Evolutionary conservation across 1,139 yeast species (phyloP), one percentile per base, ranked within the genome.

Genomic region (Taiozyma sp.): DNA sequence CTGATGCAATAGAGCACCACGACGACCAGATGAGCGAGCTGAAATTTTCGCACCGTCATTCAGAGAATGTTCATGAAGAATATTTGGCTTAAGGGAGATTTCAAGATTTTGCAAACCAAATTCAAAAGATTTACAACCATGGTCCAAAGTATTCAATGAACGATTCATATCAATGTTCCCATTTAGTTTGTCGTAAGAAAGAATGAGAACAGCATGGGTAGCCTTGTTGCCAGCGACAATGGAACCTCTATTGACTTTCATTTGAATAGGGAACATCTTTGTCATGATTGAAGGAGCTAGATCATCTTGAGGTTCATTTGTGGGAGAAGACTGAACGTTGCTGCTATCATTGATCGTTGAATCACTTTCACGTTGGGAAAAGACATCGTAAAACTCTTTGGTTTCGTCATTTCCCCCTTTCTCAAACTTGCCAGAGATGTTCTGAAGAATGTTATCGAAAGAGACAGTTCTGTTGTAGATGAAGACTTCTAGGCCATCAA

Each of bases 401-500:
- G 62, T 68, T 22, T 57, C 60, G 24, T 29, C 36, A 4, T 51
- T 44, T 9, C 39, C 32, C 1, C 42, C 48, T 9, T 48, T 38
- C 14, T 53, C 53, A 29, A 48, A 13, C 14, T 67, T 62, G 44
- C 68, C 65, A 12, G 72, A 63, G 43, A 82, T 67, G 41, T 71
- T 65, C 24, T 78, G 78, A 57, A 83, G 65, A 23, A 90, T 79
- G 49, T 75, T 76, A 47, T 88, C 93, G 65, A 87, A 93, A 1
- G 96, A 93, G 24, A 73, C 73, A 0, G 89, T 80, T 60, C 95
- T 74, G 66, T 93, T 93, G 66, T 87, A 91, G 54, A 87, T 71
- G 64, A 90, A 93, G 48, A 87, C 70, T 64, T 93, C 99, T 3
- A 88, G 63, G 1, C 99, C 99, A 48, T 84, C 86, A 9, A 87